Evolutionary conservation across 176 grass and related monocot species (phyloP), one percentile per base, ranked within the genome.

Genomic region (Coix lacrymajobi): DNA sequence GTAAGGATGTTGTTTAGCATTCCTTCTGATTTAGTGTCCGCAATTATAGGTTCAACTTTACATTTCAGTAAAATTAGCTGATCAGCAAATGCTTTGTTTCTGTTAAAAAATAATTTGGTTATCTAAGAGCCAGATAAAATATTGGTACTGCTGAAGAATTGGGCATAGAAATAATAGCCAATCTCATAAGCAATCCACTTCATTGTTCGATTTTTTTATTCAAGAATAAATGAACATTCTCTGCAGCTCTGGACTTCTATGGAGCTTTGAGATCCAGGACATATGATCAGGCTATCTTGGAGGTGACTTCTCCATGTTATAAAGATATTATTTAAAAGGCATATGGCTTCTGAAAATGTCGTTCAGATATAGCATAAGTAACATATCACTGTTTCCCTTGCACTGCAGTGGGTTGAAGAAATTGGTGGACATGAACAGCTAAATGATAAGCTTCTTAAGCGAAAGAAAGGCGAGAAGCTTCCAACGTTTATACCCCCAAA

Each of bases 171-270:
- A 48, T 48, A 72, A 37, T 24, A 37, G 22, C 19, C 19, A 24
- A 57, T 17, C 46, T n/a, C 6, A 51, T 3, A 73, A 66, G 32
- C 3, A 40, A 5, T 86, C 8, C 28, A 62, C 10, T 48, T 81
- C 28, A 66, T 77, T 20, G 28, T 77, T 77, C 16, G 9, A 52
- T 10, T 3, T 2, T 3, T 75, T 71, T 81, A 74, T 43, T 85
- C 16, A 79, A 73, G 16, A 72, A 78, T 7, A 60, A 43, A 46
- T 75, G 54, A 44, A 86, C 54, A 44, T 84, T 80, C n/a, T 79
- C n/a, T 79, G 83, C 79, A 96, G 93, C 96, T 79, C 79, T 96
- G 63, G 96, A 99, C 80, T 96, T 99, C 41, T 96, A 93, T 90
- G 96, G 93, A 83, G 96, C 89, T 87, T 73, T 99, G 79, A 91